Evolutionary conservation across 164 flowering plant genomes (phyloP).

Genomic region (Berberis thunbergii): DNA sequence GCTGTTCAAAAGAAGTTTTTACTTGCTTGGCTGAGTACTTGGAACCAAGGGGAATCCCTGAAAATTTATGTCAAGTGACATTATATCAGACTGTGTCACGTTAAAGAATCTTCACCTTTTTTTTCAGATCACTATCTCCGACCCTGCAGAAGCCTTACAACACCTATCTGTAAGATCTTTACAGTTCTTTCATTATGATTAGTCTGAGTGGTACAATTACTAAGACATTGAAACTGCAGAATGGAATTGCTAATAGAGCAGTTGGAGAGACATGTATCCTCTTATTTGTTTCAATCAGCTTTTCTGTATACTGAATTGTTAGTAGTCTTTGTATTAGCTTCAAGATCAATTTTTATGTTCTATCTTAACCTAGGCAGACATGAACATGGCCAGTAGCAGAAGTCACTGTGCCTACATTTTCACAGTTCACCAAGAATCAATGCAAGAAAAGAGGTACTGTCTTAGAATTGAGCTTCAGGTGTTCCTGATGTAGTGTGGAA

Average conservation of each 20-base stretch:
- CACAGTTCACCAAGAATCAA: conserved; percentile 40
- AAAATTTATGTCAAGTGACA: no score
- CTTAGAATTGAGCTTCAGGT: no score
- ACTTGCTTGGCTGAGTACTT: no score
- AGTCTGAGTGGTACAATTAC: conserved; percentile 4
- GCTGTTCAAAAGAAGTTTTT: no score
- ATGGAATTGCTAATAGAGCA: conserved; percentile 72
- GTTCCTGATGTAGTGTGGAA: background rate
- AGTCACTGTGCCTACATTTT: conserved; percentile 75
- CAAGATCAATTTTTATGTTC: conserved; percentile 1
- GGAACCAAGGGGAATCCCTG: no score
- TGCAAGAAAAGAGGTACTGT: conserved; percentile 44
- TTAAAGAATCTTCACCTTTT: background rate
- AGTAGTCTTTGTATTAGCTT: conserved; percentile 1
- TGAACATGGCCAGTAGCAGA: conserved; percentile 89
- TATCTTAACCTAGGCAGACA: conserved; percentile 41
- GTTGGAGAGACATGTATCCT: conserved; percentile 97
- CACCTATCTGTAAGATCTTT: conserved; percentile 51
- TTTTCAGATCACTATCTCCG: conserved; percentile 41
- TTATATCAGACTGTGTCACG: background rate
- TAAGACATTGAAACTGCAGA: conserved; percentile 32
- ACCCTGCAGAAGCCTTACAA: conserved; percentile 52
- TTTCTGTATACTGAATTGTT: background rate
- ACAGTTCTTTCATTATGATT: background rate
- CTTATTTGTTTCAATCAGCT: background rate